A percentile compares a stretch with the other conserved stretches of the same genome.
phyloP scores from a whole-genome alignment of 108 stramenopile species.

The Pseudonitzschia multiseries region DNA sequence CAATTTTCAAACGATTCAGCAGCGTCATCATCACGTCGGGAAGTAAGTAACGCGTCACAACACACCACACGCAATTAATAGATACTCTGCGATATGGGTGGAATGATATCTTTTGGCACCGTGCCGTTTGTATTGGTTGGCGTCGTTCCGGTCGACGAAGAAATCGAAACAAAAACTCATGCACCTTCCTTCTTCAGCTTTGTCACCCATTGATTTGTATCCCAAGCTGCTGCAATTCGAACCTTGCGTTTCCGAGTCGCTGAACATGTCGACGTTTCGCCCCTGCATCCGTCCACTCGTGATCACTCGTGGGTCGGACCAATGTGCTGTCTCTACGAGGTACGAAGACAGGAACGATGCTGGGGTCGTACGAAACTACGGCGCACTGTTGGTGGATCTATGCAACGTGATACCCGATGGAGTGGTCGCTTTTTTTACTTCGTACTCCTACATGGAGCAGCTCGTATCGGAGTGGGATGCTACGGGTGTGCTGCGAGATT shows the following conservation, averaged over 20 bases:
- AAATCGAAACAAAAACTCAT: no score
- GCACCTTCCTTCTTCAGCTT: slow-evolving; percentile 37
- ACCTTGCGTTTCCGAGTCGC: slow-evolving; percentile 92
- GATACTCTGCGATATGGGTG: no score
- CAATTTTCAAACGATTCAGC: slow-evolving; percentile 95
- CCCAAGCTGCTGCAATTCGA: slow-evolving; percentile 97
- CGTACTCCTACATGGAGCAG: slow-evolving; percentile 97
- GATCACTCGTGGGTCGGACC: slow-evolving; percentile 94
- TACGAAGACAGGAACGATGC: slow-evolving; percentile 92
- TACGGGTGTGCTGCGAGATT: slow-evolving; percentile 84
- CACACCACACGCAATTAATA: no score
- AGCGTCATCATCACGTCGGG: slow-evolving; percentile 97
- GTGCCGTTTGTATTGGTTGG: no score
- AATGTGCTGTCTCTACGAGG: slow-evolving; percentile 84
- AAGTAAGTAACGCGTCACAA: slow-evolving; percentile 23
- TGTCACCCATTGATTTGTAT: slow-evolving; percentile 98
- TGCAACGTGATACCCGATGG: slow-evolving; percentile 93
- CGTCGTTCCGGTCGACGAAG: no score
- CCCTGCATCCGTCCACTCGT: slow-evolving; percentile 96
- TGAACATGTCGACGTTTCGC: slow-evolving; percentile 98
- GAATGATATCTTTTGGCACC: background rate
- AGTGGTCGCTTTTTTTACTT: slow-evolving; percentile 97
- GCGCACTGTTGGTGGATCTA: slow-evolving; percentile 89
- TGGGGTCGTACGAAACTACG: slow-evolving; percentile 77
- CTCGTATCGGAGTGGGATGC: slow-evolving; percentile 95